Base-by-base conservation (phyloP, 208 protist genomes). In the Angomonas ambiguus region DNA sequence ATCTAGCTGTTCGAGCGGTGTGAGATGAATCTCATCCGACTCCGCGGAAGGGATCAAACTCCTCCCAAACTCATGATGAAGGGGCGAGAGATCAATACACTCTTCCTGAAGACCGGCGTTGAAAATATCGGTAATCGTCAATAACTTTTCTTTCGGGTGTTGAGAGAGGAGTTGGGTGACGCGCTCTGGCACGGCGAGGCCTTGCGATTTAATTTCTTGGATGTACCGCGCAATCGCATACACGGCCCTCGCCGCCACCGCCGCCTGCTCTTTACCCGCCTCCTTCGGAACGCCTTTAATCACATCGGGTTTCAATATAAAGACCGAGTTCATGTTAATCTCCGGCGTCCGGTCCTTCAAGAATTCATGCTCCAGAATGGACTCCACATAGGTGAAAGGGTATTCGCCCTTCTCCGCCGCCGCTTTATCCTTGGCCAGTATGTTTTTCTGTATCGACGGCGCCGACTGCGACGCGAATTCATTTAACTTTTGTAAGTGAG, bases 341-440 rank as follows among this genome's bases (percentile, higher is more conserved):
- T 82, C 82, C 35, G 87, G 87, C 8, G 51, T 72, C 10, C 92
- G 83, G 59, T 74, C 80, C n/a, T 8, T 75, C 42, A 94, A 74
- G 24, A 80, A 78, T 34, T 71, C 51, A 31, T 75, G 48, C 11
- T 84, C 62, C 71, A 85, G 76, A 13, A 93, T 38, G 22, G 64
- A 61, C 62, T 94, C 87, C 60, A 94, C 74, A 58, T 92, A 93
- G 1, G 77, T 88, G 69, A 77, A 87, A 11, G 92, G 87, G 24
- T 78, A 83, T 5, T 33, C 51, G 10, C 76, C 79, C 2, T 63
- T 62, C 35, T 51, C 76, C 2, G 71, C 78, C 2, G 83, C 76
- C 10, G 71, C 70, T 38, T 62, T 71, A 51, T 96, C 87, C 10
- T 67, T 58, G 4, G 88, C 80, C n/a, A 92, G 62, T 16, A 96